A percentile compares a stretch with the other conserved stretches of the same genome.
Conservation (phyloP, 805 yeast species). For the Barnettozyma siamensis region DNA sequence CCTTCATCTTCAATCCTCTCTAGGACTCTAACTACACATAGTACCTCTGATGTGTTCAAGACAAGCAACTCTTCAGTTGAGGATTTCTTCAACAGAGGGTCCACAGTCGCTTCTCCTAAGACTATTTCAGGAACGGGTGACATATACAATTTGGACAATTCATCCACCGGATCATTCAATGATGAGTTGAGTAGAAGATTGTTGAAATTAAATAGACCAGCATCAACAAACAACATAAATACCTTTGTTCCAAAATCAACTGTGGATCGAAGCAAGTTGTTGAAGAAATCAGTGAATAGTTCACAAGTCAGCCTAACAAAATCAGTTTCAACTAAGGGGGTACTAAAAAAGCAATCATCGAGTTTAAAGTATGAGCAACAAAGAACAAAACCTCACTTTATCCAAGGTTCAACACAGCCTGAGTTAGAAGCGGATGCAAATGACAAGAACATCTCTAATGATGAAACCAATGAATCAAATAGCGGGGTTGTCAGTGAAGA, state of each 20-base stretch:
- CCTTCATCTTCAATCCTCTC: slow-evolving; percentile 15
- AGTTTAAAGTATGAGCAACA: slow-evolving; percentile 7
- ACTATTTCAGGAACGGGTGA: background rate
- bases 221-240: slow-evolving; percentile 13
- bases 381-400: background rate
- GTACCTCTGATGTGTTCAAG: slow-evolving; percentile 1
- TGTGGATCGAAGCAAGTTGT: slow-evolving; percentile 11
- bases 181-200: slow-evolving; percentile 10
- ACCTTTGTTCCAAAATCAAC: slow-evolving; percentile 39
- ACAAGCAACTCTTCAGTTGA: slow-evolving; percentile 21
- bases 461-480: slow-evolving; percentile 6
- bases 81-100: slow-evolving; percentile 21
- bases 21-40: slow-evolving; percentile 13
- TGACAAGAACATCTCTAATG: slow-evolving; percentile 6
- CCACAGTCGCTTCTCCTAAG: slow-evolving; percentile 6
- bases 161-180: slow-evolving; percentile 4
- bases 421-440: slow-evolving; percentile 14
- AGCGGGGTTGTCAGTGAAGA: slow-evolving; percentile 17
- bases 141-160: background rate
- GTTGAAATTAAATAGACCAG: slow-evolving; percentile 7
- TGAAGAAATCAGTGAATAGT: slow-evolving; percentile 10
- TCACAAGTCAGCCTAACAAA: slow-evolving; percentile 3
- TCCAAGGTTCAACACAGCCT: slow-evolving; percentile 3
- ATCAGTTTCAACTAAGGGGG: background rate
- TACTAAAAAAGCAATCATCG: slow-evolving; percentile 2